phyloP scores from a whole-genome alignment of 257 asterid genomes.

The Echium plantagineum region DNA sequence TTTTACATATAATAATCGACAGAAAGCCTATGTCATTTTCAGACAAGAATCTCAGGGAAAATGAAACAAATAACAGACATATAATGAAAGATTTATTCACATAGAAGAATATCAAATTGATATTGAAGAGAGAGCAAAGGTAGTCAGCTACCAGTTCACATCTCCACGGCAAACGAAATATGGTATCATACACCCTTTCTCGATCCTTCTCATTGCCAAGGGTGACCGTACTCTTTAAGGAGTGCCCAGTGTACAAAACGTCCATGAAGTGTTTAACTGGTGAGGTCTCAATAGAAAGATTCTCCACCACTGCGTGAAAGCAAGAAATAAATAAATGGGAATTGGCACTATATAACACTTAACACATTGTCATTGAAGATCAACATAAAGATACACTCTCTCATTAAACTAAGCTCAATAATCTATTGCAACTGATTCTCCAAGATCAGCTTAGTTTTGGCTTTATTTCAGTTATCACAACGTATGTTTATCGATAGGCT shows the following conservation, averaged over 20 bases:
- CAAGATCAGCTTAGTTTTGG: not conserved
- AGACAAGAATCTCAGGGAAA: not conserved
- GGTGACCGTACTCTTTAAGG: slow-evolving; percentile 75
- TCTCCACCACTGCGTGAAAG: slow-evolving; percentile 27
- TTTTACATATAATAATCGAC: not conserved
- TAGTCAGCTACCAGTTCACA: slow-evolving; percentile 74
- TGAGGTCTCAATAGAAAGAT: slow-evolving; percentile 53
- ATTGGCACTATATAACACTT: not conserved
- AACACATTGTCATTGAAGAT: not conserved
- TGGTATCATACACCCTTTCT: slow-evolving; percentile 90
- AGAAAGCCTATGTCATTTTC: not conserved
- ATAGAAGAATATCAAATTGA: not conserved
- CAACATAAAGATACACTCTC: no score
- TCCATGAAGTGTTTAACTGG: slow-evolving; percentile 85
- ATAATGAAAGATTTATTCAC: not conserved
- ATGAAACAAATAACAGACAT: slow-evolving; percentile 4
- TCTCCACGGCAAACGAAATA: slow-evolving; percentile 96
- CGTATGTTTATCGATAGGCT: not conserved
- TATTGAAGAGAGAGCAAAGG: slow-evolving; percentile 7
- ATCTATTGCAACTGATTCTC: not conserved
- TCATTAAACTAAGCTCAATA: not conserved
- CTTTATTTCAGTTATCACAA: not conserved
- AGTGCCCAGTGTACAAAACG: slow-evolving; percentile 80
- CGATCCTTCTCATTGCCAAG: slow-evolving; percentile 78
- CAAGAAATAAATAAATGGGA: slow-evolving; percentile 11